Evolutionary conservation across 208 protist species (phyloP).

Genomic region (Hexamita inflata): DNA sequence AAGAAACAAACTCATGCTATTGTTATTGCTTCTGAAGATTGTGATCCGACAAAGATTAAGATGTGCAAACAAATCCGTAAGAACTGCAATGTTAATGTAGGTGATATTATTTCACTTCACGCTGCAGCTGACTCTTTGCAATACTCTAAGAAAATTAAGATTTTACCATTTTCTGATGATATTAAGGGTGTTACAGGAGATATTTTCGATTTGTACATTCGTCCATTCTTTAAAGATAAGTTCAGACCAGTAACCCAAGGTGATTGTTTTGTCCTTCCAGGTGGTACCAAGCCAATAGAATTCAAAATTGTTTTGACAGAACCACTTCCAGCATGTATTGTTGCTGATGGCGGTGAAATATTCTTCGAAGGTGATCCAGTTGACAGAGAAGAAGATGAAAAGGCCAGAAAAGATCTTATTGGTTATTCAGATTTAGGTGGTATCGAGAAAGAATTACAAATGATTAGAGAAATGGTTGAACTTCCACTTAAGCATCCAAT

Average conservation of each 20-base stretch:
- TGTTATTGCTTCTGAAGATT: slow-evolving; percentile 65
- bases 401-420: slow-evolving; percentile 61
- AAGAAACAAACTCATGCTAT: slow-evolving; percentile 74
- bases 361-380: slow-evolving; percentile 97
- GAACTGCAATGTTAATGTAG: slow-evolving; percentile 91
- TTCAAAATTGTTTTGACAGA: slow-evolving; percentile 99
- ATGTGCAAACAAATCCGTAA: slow-evolving; percentile 95
- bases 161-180: slow-evolving; percentile 95
- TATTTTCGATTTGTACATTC: slow-evolving; percentile 94
- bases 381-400: slow-evolving; percentile 94
- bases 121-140: slow-evolving; percentile 76
- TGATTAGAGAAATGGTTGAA: slow-evolving; percentile 45
- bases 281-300: slow-evolving; percentile 85
- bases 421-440: slow-evolving; percentile 73
- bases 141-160: slow-evolving; percentile 91
- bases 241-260: slow-evolving; percentile 96
- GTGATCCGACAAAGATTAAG: slow-evolving; percentile 75
- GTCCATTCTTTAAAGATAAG: slow-evolving; percentile 96
- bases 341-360: slow-evolving; percentile 93
- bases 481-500: slow-evolving; percentile 38
- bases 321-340: slow-evolving; percentile 83
- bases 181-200: slow-evolving; percentile 86
- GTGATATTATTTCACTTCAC: slow-evolving; percentile 81
- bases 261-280: slow-evolving; percentile 83
- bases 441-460: slow-evolving; percentile 34